phyloP scores from a whole-genome alignment of 129 eudicot genomes.

The Rutidosis leptorrhynchoides region DNA sequence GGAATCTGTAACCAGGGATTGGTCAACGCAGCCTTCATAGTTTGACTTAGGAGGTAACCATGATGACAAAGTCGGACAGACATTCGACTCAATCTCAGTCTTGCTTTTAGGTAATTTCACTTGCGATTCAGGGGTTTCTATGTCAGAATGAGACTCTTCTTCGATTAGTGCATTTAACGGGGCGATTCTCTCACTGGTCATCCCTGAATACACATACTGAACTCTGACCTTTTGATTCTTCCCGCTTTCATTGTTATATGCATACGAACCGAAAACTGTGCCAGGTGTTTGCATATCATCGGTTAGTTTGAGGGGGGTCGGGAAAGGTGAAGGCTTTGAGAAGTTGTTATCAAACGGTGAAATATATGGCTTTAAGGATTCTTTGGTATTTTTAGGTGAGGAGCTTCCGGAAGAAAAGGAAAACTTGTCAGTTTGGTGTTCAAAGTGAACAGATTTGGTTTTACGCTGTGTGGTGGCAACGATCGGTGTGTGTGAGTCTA shows the following conservation, averaged over 20 bases:
- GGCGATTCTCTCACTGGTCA: constrained; percentile 39
- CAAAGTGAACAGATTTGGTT: constrained; percentile 63
- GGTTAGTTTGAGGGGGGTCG: constrained; percentile 65
- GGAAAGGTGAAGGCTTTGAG: constrained; percentile 67
- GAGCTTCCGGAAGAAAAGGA: constrained; percentile 45
- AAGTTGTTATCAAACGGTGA: constrained; percentile 26
- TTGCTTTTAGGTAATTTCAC: constrained; percentile 18
- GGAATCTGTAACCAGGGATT: constrained; percentile 17
- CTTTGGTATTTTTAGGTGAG: constrained; percentile 30
- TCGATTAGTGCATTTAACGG: constrained; percentile 35
- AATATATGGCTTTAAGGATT: constrained; percentile 33
- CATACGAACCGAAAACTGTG: constrained; percentile 64
- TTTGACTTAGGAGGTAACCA: constrained; percentile 47
- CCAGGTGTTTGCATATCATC: constrained; percentile 97
- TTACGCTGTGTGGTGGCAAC: constrained; percentile 38
- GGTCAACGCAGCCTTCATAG: constrained; percentile 23
- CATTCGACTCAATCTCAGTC: constrained; percentile 31
- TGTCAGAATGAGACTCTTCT: constrained; percentile 21
- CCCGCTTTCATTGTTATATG: constrained; percentile 33
- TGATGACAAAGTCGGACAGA: constrained; percentile 50
- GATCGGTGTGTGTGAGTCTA: constrained; percentile 22
- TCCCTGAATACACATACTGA: constrained; percentile 66
- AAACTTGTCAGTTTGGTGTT: constrained; percentile 39
- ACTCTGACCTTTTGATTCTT: constrained; percentile 54
- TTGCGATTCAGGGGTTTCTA: constrained; percentile 33